Evolutionary conservation across 345 rosid species (phyloP).

Genomic region (Pistacia vera): DNA sequence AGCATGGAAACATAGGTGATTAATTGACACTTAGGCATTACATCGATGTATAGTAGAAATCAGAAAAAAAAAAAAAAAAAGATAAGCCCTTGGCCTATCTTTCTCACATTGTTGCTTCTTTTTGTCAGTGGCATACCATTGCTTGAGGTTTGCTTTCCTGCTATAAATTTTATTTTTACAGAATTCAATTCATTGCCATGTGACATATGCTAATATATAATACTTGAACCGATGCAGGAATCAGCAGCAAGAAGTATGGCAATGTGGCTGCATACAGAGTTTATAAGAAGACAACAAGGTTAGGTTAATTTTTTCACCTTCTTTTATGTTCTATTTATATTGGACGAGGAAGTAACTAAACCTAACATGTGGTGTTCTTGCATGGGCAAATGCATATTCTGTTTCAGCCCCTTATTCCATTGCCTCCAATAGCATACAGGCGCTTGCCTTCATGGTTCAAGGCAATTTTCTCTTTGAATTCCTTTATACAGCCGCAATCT

Average conservation of each 20-base stretch:
- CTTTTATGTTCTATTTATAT: neutral
- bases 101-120: slow-evolving; percentile 81
- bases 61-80: neutral
- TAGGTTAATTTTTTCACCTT: slow-evolving; percentile 3
- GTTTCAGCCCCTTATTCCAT: slow-evolving; percentile 84
- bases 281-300: slow-evolving; percentile 85
- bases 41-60: neutral
- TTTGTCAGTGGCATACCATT: slow-evolving; percentile 88
- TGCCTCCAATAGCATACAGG: slow-evolving; percentile 63
- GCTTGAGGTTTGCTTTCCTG: slow-evolving; percentile 70
- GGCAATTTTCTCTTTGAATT: slow-evolving; percentile 64
- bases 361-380: slow-evolving; percentile 8
- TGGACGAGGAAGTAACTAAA: slow-evolving; percentile 8
- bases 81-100: too few relatives aligned
- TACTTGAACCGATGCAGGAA: slow-evolving; percentile 43
- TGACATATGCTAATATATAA: neutral
- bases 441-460: slow-evolving; percentile 81
- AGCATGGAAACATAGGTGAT: neutral
- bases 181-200: neutral
- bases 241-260: slow-evolving; percentile 83
- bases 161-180: neutral
- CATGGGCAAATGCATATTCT: slow-evolving; percentile 2
- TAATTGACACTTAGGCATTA: neutral
- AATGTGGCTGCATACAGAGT: slow-evolving; percentile 58
- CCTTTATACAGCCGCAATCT: slow-evolving; percentile 75